phyloP scores from a whole-genome alignment of 331 rosid species.

The Spiraea crenata region DNA sequence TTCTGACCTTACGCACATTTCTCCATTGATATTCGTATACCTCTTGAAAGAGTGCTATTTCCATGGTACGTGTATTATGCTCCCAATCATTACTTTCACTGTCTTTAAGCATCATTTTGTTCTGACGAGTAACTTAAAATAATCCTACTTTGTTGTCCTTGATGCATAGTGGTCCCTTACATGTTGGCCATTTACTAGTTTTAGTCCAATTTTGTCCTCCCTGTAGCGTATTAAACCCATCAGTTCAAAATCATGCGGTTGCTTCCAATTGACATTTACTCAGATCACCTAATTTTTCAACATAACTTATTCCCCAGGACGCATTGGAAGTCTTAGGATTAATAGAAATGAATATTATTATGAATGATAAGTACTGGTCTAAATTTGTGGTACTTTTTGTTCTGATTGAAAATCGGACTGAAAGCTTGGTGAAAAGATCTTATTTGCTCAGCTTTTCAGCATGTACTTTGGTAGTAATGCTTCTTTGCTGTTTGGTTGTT shows the following conservation, averaged over 20 bases:
- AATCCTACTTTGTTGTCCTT: background rate
- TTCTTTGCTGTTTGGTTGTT: slow-evolving; percentile 27
- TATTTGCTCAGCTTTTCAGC: slow-evolving; percentile 8
- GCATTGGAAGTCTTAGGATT: background rate
- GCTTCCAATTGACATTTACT: background rate
- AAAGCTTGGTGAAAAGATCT: background rate
- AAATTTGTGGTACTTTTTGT: background rate
- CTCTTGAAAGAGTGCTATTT: slow-evolving; percentile 79
- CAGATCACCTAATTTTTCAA: background rate
- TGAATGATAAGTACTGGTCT: background rate
- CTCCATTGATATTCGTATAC: slow-evolving; percentile 76
- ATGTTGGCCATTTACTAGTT: background rate
- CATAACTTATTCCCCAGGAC: slow-evolving; percentile 4
- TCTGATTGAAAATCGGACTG: background rate
- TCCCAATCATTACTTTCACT: background rate
- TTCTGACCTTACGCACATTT: slow-evolving; percentile 54
- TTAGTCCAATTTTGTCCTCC: slow-evolving; percentile 2
- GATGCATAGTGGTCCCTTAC: background rate
- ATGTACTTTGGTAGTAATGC: background rate
- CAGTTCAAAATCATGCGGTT: background rate
- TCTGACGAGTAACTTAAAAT: background rate
- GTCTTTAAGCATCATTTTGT: slow-evolving; percentile 2
- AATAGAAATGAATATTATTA: background rate
- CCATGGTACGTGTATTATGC: slow-evolving; percentile 54
- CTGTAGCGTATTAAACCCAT: background rate